Conservation (phyloP, 495 filamentous ascomycete species). For the Penicillium daleae region DNA sequence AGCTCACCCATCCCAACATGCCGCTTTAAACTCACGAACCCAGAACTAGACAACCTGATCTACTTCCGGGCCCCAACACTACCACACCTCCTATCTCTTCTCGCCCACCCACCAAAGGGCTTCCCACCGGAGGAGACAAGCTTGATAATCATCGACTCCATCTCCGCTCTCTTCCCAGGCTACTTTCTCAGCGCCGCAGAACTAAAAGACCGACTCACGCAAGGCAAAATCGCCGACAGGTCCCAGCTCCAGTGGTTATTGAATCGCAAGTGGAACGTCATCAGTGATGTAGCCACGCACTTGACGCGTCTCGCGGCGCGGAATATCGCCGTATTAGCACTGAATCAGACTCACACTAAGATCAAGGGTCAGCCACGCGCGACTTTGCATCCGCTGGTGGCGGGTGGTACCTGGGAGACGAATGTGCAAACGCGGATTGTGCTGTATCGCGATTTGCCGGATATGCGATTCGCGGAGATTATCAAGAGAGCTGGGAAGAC, state of each 20-base stretch:
- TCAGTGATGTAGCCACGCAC: conserved; percentile 57
- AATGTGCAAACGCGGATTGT: conserved; percentile 67
- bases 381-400: conserved; percentile 72
- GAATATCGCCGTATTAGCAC: conserved; percentile 66
- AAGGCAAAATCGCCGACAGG: conserved; percentile 37
- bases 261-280: conserved; percentile 63
- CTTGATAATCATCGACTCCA: conserved; percentile 75
- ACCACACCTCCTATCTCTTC: conserved; percentile 75
- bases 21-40: conserved; percentile 45
- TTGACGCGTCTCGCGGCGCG: conserved; percentile 72
- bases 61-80: conserved; percentile 59
- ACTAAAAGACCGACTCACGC: conserved; percentile 37
- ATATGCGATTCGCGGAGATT: conserved; percentile 47
- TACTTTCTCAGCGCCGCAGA: conserved; percentile 65
- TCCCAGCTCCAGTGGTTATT: conserved; percentile 58
- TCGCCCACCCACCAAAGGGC: conserved; percentile 61
- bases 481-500: conserved; percentile 47
- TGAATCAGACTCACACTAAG: conserved; percentile 73
- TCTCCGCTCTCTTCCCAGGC: conserved; percentile 73
- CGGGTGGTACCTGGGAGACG: conserved; percentile 69
- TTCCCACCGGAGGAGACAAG: conserved; percentile 63
- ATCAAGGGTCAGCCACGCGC: conserved; percentile 59
- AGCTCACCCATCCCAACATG: conserved; percentile 46
- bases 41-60: conserved; percentile 37
- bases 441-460: conserved; percentile 66